Percentiles rank a stretch among this genome's conserved stretches.
These are phyloP conservation scores for Stellera chamaejasme DNA, from an alignment of 345 rosid species.

Conservation along the genomic window DNA sequence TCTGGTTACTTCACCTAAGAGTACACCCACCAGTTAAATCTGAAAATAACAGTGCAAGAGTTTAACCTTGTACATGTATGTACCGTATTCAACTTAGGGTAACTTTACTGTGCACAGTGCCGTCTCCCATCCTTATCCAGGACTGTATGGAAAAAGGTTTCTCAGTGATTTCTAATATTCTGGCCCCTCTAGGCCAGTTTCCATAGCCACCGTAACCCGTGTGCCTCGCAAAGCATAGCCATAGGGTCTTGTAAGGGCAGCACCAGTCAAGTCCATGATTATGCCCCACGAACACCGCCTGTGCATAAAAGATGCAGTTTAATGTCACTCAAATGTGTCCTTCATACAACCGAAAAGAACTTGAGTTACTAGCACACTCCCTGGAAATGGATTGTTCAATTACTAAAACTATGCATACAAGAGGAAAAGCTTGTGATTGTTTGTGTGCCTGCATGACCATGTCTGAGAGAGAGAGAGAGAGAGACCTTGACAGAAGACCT, in stretches of 20 bases:
- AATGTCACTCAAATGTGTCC: slow-evolving; percentile 3
- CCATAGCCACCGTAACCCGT: slow-evolving; percentile 88
- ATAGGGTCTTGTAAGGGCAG: slow-evolving; percentile 61
- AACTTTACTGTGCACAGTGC: slow-evolving; percentile 48
- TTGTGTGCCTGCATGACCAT: neutral
- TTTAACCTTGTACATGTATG: too few species aligned
- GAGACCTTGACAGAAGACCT: slow-evolving; percentile 74
- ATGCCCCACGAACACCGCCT: slow-evolving; percentile 91
- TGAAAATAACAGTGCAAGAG: too few species aligned
- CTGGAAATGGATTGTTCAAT: neutral
- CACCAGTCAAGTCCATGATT: slow-evolving; percentile 97
- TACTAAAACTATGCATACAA: neutral
- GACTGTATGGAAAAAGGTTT: slow-evolving; percentile 55
- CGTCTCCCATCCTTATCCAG: slow-evolving; percentile 95
- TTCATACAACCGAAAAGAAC: too few species aligned
- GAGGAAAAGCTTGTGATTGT: too few species aligned
- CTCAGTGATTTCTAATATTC: slow-evolving; percentile 63
- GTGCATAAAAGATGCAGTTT: slow-evolving; percentile 14
- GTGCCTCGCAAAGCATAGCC: slow-evolving; percentile 97
- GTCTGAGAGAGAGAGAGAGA: neutral
- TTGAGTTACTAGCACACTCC: neutral
- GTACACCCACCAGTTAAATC: too few species aligned
- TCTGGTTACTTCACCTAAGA: too few species aligned
- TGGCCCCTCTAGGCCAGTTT: slow-evolving; percentile 74
- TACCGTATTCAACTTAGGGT: slow-evolving; percentile 18